phyloP scores from a whole-genome alignment of 2,329 filamentous ascomycete genomes.

The Fusarium verticillioides region DNA sequence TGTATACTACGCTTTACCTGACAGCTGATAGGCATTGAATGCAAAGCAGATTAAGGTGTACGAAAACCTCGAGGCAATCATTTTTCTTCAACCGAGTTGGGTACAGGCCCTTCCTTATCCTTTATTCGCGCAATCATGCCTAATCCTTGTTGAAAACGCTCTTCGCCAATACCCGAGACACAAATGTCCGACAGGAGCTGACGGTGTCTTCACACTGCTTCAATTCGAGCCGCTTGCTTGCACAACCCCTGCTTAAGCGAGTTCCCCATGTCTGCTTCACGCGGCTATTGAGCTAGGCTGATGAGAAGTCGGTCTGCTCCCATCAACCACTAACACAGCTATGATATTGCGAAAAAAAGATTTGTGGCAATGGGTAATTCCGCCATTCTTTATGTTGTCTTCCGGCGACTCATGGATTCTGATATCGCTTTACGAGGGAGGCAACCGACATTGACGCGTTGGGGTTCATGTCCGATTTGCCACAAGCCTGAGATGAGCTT shows the following conservation, averaged over 20 bases:
- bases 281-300: constrained; percentile 23
- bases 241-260: constrained; percentile 26
- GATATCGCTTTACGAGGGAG: constrained; percentile 19
- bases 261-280: constrained; percentile 5
- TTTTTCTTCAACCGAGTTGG: background rate
- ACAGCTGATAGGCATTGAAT: background rate
- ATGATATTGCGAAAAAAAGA: background rate
- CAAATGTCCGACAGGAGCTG: constrained; percentile 31
- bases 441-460: constrained; percentile 28
- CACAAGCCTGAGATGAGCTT: constrained; percentile 35
- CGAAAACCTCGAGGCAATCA: background rate
- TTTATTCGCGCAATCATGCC: constrained; percentile 27
- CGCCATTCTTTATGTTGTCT: background rate
- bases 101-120: background rate
- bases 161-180: constrained; percentile 33
- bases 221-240: constrained; percentile 23
- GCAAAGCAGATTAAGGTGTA: background rate
- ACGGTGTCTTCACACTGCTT: constrained; percentile 13
- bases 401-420: background rate
- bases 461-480: constrained; percentile 39
- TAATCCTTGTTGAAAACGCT: constrained; percentile 20
- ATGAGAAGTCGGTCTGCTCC: constrained; percentile 20
- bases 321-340: background rate
- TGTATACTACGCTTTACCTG: background rate
- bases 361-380: background rate